These are phyloP conservation scores for Coccomyxa subellipsoidea DNA, from an alignment of 163 green algal species.

Conservation along the genomic window DNA sequence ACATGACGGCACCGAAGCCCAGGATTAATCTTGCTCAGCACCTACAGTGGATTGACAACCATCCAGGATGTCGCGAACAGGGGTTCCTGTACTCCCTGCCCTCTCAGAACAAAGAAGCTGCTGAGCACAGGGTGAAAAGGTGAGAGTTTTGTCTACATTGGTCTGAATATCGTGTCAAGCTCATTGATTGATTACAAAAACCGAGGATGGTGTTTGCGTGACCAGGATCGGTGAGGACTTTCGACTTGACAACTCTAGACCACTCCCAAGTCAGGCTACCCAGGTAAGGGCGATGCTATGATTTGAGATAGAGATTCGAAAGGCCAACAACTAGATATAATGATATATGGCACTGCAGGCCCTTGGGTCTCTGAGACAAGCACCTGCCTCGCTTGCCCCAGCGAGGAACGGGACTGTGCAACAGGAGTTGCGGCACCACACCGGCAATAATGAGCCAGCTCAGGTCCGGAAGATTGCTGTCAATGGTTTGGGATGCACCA, in stretches of 20 bases:
- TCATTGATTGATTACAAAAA: too few relatives aligned
- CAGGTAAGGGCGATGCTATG: background rate
- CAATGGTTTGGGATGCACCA: too few relatives aligned
- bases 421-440: background rate
- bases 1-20: background rate
- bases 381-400: background rate
- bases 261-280: background rate
- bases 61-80: background rate
- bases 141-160: background rate
- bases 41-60: background rate
- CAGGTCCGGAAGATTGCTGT: too few relatives aligned
- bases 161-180: too few relatives aligned
- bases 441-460: background rate
- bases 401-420: background rate
- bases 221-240: background rate
- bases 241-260: background rate
- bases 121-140: background rate
- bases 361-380: background rate
- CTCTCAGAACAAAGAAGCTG: constrained; percentile 3
- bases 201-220: too few relatives aligned
- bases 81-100: constrained; percentile 22
- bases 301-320: background rate
- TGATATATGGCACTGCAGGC: background rate
- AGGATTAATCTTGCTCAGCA: background rate
- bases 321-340: too few relatives aligned